Conservation (phyloP, 805 yeast species). For the Kodamaea kaohsiungensis region DNA sequence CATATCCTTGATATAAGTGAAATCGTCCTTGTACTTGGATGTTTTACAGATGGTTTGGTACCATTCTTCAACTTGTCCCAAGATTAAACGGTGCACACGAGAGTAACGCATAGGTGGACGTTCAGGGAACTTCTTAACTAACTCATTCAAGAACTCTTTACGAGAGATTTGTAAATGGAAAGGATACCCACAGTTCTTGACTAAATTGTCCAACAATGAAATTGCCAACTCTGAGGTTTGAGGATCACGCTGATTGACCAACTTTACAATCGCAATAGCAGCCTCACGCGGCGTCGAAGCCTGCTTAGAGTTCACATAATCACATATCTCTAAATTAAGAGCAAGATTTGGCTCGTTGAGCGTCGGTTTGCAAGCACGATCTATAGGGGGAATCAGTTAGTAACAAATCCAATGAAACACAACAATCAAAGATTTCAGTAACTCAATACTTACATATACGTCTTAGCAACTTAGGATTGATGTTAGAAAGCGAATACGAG, state of each 20-base stretch:
- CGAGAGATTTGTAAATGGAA: constrained; percentile 92
- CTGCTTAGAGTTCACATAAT: constrained; percentile 87
- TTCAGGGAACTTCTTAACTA: constrained; percentile 92
- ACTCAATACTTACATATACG: constrained; percentile 39
- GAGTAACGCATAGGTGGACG: constrained; percentile 86
- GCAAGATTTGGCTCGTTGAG: constrained; percentile 85
- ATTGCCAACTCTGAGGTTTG: constrained; percentile 84
- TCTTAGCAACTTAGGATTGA: constrained; percentile 48
- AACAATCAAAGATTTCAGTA: no score
- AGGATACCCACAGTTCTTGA: constrained; percentile 97
- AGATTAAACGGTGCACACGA: constrained; percentile 77
- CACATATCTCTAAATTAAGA: constrained; percentile 89
- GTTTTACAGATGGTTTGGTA: constrained; percentile 90
- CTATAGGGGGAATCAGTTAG: constrained; percentile 25
- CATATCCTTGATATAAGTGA: constrained; percentile 93
- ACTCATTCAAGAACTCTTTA: constrained; percentile 89
- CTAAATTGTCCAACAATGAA: constrained; percentile 82
- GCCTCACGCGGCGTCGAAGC: constrained; percentile 92
- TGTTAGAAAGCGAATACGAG: constrained; percentile 43
- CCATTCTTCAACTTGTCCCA: constrained; percentile 97
- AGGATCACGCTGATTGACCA: constrained; percentile 79
- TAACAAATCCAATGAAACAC: neutral
- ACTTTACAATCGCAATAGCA: constrained; percentile 77
- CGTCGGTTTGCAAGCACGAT: constrained; percentile 86
- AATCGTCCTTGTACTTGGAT: constrained; percentile 85